phyloP scores from a whole-genome alignment of 768 basidiomycete species.

The Mycena maculata region DNA sequence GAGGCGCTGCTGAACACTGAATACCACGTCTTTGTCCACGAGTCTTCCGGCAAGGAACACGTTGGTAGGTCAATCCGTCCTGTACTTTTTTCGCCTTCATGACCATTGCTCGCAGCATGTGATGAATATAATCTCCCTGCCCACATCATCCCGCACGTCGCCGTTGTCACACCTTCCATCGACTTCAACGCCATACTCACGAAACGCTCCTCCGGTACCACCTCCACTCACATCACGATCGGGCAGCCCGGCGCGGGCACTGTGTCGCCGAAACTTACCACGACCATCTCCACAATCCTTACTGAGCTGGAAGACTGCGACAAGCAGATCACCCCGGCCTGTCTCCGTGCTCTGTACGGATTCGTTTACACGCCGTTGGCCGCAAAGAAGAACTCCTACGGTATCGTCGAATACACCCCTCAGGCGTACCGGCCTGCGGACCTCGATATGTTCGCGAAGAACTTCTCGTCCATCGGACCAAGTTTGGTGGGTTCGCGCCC shows the following conservation, averaged over 20 bases:
- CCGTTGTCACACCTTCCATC: constrained; percentile 51
- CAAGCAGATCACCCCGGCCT: constrained; percentile 49
- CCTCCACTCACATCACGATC: constrained; percentile 15
- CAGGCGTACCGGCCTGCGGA: constrained; percentile 59
- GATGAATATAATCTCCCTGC: constrained; percentile 49
- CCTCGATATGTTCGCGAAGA: constrained; percentile 55
- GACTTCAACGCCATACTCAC: constrained; percentile 49
- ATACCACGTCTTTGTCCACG: constrained; percentile 57
- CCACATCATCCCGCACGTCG: constrained; percentile 52
- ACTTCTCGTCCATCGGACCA: constrained; percentile 42
- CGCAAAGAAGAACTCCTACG: constrained; percentile 48
- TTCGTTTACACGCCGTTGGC: constrained; percentile 46
- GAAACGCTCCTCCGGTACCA: constrained; percentile 39
- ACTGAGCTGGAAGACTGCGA: constrained; percentile 46
- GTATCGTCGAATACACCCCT: constrained; percentile 64
- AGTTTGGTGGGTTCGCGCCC: constrained; percentile 48
- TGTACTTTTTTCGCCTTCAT: not conserved
- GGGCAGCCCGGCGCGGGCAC: constrained; percentile 42
- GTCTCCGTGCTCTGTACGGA: constrained; percentile 53
- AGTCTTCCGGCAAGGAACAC: constrained; percentile 48
- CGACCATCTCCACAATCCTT: constrained; percentile 32
- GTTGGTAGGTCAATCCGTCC: constrained; percentile 45
- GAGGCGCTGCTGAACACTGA: constrained; percentile 56
- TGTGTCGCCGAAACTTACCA: constrained; percentile 40
- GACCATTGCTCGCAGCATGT: constrained; percentile 42